phyloP scores from a whole-genome alignment of 305 asterid species.

The Fraxinus albicans region DNA sequence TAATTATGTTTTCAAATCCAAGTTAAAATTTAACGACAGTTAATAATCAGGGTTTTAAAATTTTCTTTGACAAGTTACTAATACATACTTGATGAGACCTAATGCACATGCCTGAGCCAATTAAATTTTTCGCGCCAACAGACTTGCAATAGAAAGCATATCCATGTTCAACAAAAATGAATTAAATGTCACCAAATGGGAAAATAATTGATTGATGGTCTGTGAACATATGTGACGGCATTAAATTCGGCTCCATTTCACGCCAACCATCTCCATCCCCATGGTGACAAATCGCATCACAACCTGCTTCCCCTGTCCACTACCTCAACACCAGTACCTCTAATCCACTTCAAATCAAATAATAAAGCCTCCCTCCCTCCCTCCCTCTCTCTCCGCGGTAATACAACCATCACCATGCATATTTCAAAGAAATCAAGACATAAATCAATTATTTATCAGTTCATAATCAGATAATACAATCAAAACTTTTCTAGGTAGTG shows the following conservation, averaged over 20 bases:
- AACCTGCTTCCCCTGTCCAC: background rate
- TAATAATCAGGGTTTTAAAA: background rate
- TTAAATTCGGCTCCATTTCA: background rate
- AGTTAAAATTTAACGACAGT: background rate
- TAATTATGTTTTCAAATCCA: background rate
- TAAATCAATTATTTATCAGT: background rate
- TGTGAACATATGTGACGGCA: background rate
- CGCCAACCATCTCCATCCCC: background rate
- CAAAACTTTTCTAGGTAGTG: background rate
- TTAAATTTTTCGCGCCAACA: background rate
- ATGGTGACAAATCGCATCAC: background rate
- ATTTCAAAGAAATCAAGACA: background rate
- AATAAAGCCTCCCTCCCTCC: background rate
- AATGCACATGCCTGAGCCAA: background rate
- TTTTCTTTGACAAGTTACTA: background rate
- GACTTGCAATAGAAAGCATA: background rate
- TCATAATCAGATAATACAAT: background rate
- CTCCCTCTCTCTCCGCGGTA: background rate
- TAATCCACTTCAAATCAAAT: background rate
- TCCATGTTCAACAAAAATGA: background rate
- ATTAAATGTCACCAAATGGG: background rate
- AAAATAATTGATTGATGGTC: background rate
- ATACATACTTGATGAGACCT: background rate
- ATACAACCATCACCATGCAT: background rate
- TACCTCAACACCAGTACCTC: background rate